A percentile compares a stretch with the other conserved stretches of the same genome.
Conservation (phyloP, 176 grass and related monocot species). For the Cocos nucifera region DNA sequence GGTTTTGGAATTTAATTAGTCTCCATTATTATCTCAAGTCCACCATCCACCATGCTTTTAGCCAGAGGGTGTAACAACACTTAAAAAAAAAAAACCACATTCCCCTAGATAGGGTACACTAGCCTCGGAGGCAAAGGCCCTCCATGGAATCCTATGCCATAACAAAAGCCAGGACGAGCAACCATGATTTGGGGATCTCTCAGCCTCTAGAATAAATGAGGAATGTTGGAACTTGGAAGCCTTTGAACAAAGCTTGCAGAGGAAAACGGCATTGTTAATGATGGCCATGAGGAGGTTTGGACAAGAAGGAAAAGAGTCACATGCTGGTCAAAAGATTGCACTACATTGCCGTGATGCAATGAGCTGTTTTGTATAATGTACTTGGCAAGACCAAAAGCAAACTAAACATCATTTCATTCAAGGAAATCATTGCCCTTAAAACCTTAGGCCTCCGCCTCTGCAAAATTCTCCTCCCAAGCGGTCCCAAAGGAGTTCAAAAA, state of each 20-base stretch:
- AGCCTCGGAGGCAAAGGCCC: background rate
- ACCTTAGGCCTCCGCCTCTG: background rate
- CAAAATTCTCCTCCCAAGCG: conserved; percentile 16
- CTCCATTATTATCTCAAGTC: too few species aligned
- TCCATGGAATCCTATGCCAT: background rate
- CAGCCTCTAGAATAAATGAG: conserved; percentile 28
- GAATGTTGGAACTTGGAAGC: conserved; percentile 18
- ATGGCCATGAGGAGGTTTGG: conserved; percentile 25
- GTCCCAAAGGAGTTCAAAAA: conserved; percentile 6
- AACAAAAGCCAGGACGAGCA: conserved; percentile 18
- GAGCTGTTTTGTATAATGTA: conserved; percentile 10
- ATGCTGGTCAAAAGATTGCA: conserved; percentile 44
- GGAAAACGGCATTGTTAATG: conserved; percentile 32
- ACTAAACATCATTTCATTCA: conserved; percentile 26
- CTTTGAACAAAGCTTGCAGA: conserved; percentile 25
- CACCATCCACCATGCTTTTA: too few species aligned
- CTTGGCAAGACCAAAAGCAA: conserved; percentile 1
- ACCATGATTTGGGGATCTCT: conserved; percentile 34
- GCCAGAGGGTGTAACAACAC: too few species aligned
- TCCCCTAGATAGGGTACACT: too few species aligned
- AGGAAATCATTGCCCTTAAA: conserved; percentile 4
- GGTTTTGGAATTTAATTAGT: too few species aligned
- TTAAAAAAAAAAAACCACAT: too few species aligned
- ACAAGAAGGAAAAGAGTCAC: conserved; percentile 28
- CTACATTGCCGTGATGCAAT: conserved; percentile 13